Evolutionary conservation across 1,284 basidiomycete genomes (phyloP).

Genomic region (Naganishia liquefaciens): DNA sequence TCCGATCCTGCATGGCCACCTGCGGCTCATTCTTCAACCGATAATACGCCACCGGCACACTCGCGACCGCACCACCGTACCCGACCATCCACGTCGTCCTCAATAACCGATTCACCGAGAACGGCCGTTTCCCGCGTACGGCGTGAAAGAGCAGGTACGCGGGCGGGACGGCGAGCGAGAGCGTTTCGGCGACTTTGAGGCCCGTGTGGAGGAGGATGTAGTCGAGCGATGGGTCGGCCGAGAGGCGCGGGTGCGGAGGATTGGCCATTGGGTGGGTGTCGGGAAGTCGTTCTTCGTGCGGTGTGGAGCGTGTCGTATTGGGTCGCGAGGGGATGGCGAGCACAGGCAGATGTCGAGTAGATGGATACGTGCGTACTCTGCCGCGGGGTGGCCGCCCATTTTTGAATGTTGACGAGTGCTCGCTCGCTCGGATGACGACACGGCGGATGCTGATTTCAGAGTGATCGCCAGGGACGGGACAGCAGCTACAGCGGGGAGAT

Average conservation of each 20-base stretch:
- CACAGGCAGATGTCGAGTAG: too few relatives aligned
- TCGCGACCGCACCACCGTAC: conserved; percentile 36
- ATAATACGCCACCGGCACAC: conserved; percentile 39
- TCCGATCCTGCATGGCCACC: conserved; percentile 40
- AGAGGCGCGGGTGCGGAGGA: conserved; percentile 25
- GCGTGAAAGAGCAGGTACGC: conserved; percentile 42
- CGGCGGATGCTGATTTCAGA: conserved; percentile 3
- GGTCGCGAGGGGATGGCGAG: neutral
- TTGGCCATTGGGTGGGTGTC: conserved; percentile 19
- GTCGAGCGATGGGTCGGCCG: conserved; percentile 20
- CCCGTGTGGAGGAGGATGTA: conserved; percentile 32
- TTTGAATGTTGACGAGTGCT: too few relatives aligned
- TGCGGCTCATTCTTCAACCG: conserved; percentile 40
- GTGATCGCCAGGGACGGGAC: too few relatives aligned
- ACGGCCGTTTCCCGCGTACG: conserved; percentile 37
- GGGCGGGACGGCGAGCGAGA: conserved; percentile 45
- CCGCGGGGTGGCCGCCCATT: too few relatives aligned
- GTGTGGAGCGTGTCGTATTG: neutral
- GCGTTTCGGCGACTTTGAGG: conserved; percentile 43
- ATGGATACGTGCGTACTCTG: too few relatives aligned
- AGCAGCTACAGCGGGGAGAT: too few relatives aligned
- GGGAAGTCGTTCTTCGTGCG: neutral
- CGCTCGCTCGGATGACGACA: conserved; percentile 9
- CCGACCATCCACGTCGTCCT: conserved; percentile 34
- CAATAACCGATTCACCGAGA: conserved; percentile 44